phyloP scores from a whole-genome alignment of 495 filamentous ascomycete species.

The Gamarada debralockiae region DNA sequence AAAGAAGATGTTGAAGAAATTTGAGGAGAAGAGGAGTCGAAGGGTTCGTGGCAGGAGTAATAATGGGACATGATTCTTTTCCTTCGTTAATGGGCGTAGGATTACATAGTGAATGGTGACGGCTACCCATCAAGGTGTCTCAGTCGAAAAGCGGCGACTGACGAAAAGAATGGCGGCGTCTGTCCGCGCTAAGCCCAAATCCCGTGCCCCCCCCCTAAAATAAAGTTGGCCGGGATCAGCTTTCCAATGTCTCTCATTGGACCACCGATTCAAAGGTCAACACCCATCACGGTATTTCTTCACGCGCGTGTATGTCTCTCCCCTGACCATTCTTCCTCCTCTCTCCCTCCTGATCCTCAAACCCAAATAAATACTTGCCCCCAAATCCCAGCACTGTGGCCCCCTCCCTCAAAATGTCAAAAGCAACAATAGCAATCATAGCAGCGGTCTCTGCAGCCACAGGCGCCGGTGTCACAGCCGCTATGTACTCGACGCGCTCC shows the following conservation, averaged over 20 bases:
- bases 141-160: too few relatives aligned
- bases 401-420: constrained; percentile 59
- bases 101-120: neutral
- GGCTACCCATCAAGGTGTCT: neutral
- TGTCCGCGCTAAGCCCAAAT: neutral
- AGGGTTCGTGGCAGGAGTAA: neutral
- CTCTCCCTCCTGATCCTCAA: neutral
- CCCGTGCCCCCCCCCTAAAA: neutral
- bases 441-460: constrained; percentile 86
- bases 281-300: constrained; percentile 4
- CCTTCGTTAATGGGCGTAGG: neutral
- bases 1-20: neutral
- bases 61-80: neutral
- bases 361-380: constrained; percentile 14
- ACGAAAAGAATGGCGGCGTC: too few relatives aligned
- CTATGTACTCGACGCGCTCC: constrained; percentile 65
- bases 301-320: constrained; percentile 21
- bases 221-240: too few relatives aligned
- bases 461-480: constrained; percentile 77
- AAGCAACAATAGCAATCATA: constrained; percentile 80
- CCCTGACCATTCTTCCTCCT: constrained; percentile 13
- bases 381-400: neutral
- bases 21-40: neutral
- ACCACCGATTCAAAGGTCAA: neutral
- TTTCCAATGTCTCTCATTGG: neutral